Conservation (phyloP, 257 asterid species). For the Nicotiana attenuata region DNA sequence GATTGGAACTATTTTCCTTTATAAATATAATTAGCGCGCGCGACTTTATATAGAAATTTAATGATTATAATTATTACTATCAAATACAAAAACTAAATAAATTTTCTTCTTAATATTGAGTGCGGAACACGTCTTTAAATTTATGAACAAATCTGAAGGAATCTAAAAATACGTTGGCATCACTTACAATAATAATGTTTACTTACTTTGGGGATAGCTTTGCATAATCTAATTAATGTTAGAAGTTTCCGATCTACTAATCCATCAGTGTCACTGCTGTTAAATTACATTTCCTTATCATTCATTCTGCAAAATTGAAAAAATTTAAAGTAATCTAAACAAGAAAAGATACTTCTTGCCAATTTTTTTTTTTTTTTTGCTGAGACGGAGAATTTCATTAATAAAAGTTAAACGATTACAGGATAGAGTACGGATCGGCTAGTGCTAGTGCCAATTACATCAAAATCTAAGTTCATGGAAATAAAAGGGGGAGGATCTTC, state of each 20-base stretch:
- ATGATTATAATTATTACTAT: neutral
- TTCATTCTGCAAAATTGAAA: neutral
- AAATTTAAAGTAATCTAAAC: too few relatives aligned
- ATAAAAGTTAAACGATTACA: too few relatives aligned
- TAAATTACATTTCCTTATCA: neutral
- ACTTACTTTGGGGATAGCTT: neutral
- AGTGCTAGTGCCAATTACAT: too few relatives aligned
- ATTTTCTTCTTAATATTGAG: neutral
- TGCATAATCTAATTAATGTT: neutral
- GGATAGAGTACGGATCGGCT: too few relatives aligned
- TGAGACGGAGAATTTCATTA: too few relatives aligned
- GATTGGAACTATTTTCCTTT: neutral
- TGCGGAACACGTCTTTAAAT: neutral
- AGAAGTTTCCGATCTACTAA: neutral
- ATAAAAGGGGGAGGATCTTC: too few relatives aligned
- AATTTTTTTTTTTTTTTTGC: neutral
- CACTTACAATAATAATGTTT: neutral
- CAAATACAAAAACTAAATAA: neutral
- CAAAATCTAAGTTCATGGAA: too few relatives aligned
- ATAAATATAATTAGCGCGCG: neutral
- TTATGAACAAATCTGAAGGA: neutral
- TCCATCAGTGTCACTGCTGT: neutral
- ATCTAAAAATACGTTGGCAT: neutral
- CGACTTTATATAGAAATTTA: neutral
- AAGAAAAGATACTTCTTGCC: neutral